Evolutionary conservation across 108 stramenopile species (phyloP), one percentile per base, ranked within the genome.

Genomic region (Cylindrotheca closterium): DNA sequence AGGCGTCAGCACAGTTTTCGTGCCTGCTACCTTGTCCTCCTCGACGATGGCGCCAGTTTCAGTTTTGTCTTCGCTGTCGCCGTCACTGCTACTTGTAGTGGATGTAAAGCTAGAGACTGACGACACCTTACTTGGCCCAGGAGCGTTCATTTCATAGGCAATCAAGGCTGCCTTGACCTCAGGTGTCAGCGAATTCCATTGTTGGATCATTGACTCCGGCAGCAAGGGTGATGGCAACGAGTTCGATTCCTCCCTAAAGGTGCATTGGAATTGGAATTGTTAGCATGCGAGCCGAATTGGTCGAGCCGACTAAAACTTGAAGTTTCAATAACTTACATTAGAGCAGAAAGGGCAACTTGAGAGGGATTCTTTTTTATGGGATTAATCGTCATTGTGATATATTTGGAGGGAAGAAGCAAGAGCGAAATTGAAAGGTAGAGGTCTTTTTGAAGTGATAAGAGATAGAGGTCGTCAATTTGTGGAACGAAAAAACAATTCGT

Each of bases 311-410:
- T 28, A 22, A 8, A 21, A 30, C 2, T 3, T 5, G n/a, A n/a
- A n/a, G n/a, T n/a, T n/a, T n/a, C n/a, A n/a, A n/a, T n/a, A 47
- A 65, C 89, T 54, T 68, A 91, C 80, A 55, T 68, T 59, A 75
- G 81, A 33, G 68, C 78, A 12, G 74, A 82, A 47, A 84, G 30
- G 29, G 79, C 79, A n/a, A 79, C 30, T 55, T 80, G 77, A 8
- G 79, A 80, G 4, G 83, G 80, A 51, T 57, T 45, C 49, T 80
- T 91, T 32, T 66, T 66, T 55, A 79, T 63, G 46, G 77, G 75
- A 62, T 91, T 91, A 59, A 91, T 77, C 15, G 89, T 91, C 89
- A 91, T 91, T 34, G 12, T 75, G 37, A 42, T 42, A 42, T 10
- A 10, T 15, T 42, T 42, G 7, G 37, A 42, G n/a, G n/a, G n/a